Conservation (phyloP, 208 protist genomes). For the Naegleria lovaniensis region DNA sequence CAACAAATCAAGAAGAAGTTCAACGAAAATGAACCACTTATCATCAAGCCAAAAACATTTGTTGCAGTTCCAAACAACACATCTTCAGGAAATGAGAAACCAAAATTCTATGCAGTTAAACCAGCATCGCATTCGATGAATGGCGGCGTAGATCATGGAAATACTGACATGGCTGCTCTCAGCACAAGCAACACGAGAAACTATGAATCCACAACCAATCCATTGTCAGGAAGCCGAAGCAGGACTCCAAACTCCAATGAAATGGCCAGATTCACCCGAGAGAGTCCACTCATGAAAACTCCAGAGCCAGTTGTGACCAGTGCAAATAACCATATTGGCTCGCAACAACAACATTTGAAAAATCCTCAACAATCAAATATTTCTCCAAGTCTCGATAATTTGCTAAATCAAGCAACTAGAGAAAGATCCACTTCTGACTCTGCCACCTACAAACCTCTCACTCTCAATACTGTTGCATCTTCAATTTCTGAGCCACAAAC, state of each 20-base stretch:
- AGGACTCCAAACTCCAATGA: neutral
- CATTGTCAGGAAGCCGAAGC: neutral
- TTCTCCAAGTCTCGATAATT: neutral
- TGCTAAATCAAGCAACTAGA: neutral
- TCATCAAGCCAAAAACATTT: neutral
- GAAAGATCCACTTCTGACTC: neutral
- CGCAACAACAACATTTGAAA: too few relatives aligned
- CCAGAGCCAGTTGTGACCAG: neutral
- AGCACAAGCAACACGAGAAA: neutral
- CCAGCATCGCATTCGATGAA: too few relatives aligned
- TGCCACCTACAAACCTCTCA: neutral
- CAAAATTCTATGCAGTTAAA: neutral
- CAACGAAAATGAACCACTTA: neutral
- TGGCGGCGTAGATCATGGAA: neutral
- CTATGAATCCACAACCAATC: too few relatives aligned
- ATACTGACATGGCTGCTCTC: neutral
- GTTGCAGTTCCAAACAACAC: neutral
- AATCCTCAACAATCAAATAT: neutral
- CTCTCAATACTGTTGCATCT: neutral
- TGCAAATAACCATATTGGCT: neutral
- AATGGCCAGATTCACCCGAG: neutral
- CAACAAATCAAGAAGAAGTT: neutral
- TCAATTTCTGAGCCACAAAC: neutral
- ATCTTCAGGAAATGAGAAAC: neutral
- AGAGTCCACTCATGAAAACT: neutral